A percentile compares a stretch with the other conserved stretches of the same genome.
phyloP scores from a whole-genome alignment of 768 basidiomycete species.

The Phylloporus arenicola region DNA sequence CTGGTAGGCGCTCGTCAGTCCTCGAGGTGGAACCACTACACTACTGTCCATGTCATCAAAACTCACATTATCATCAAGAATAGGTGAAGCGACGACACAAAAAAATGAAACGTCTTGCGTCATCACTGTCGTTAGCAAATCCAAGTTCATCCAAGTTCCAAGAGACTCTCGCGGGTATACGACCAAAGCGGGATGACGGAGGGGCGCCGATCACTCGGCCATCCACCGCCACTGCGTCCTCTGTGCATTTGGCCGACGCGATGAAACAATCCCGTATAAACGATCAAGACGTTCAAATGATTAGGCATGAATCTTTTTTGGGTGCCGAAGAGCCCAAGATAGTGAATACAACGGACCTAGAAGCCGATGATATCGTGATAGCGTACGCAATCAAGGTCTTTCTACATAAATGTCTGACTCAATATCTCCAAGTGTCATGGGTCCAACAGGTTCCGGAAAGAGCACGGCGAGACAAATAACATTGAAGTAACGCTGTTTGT shows the following conservation, averaged over 20 bases:
- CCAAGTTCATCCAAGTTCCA: neutral
- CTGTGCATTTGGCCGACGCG: neutral
- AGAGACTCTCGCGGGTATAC: neutral
- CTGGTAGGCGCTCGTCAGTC: neutral
- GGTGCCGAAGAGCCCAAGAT: neutral
- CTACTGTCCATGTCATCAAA: neutral
- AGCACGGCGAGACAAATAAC: conserved; percentile 7
- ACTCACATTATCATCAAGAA: neutral
- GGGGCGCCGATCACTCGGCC: neutral
- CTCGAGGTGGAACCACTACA: neutral
- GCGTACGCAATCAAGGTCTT: neutral
- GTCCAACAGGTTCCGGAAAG: conserved; percentile 15
- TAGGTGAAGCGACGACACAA: neutral
- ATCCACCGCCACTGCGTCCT: neutral
- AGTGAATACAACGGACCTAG: neutral
- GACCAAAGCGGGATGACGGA: neutral
- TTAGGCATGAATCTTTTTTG: neutral
- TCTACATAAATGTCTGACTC: neutral
- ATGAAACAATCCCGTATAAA: neutral
- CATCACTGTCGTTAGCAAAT: neutral
- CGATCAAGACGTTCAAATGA: neutral
- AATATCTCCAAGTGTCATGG: conserved; percentile 11
- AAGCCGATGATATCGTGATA: neutral
- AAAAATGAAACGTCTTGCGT: neutral
- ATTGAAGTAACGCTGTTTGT: neutral